Evolutionary conservation across 345 rosid genomes (phyloP).

Genomic region (Aquilaria sinensis): DNA sequence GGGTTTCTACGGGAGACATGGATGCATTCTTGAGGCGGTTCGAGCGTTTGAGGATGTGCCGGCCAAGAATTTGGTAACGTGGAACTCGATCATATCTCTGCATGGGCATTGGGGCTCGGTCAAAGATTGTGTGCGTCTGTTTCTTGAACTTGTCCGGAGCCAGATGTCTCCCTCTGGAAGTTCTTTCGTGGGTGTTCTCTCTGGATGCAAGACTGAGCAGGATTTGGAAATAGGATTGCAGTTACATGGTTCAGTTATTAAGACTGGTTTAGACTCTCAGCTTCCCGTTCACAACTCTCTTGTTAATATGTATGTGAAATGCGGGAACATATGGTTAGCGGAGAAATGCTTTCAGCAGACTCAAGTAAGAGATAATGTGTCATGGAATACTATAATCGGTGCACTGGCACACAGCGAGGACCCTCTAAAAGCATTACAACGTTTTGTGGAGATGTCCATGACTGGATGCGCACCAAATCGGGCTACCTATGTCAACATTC

Average conservation of each 20-base stretch:
- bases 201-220: slow-evolving; percentile 35
- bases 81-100: slow-evolving; percentile 64
- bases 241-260: slow-evolving; percentile 54
- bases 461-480: slow-evolving; percentile 37
- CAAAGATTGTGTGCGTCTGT: slow-evolving; percentile 35
- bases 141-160: slow-evolving; percentile 41
- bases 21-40: slow-evolving; percentile 38
- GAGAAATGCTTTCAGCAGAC: slow-evolving; percentile 46
- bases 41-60: slow-evolving; percentile 61
- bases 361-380: slow-evolving; percentile 39
- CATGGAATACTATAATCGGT: slow-evolving; percentile 67
- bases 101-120: slow-evolving; percentile 45
- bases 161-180: slow-evolving; percentile 37
- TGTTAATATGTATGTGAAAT: slow-evolving; percentile 53
- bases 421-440: slow-evolving; percentile 41
- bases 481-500: slow-evolving; percentile 46
- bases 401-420: slow-evolving; percentile 41
- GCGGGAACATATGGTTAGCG: slow-evolving; percentile 26
- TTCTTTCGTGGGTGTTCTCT: slow-evolving; percentile 58
- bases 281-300: slow-evolving; percentile 51
- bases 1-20: slow-evolving; percentile 62
- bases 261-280: slow-evolving; percentile 34
- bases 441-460: slow-evolving; percentile 36
- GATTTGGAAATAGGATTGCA: slow-evolving; percentile 48
- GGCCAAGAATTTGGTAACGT: slow-evolving; percentile 54